Conservation (phyloP, 1,284 basidiomycete species). For the Leucoagaricus sp. region DNA sequence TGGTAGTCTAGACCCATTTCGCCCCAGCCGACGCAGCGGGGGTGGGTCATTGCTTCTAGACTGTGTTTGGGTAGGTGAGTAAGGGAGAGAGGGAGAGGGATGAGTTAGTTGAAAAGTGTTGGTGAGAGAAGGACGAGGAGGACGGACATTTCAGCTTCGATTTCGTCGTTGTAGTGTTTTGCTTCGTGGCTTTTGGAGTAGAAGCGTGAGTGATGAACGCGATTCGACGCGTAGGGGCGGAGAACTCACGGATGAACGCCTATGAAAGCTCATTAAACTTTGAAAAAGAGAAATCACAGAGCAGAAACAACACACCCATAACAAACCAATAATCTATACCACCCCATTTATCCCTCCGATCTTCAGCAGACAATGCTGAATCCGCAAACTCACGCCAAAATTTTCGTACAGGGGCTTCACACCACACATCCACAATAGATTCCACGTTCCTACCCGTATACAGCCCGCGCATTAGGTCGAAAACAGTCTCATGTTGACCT, state of each 20-base stretch:
- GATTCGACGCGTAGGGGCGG: not conserved
- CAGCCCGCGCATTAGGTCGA: slow-evolving; percentile 65
- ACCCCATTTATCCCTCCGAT: slow-evolving; percentile 53
- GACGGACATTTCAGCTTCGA: slow-evolving; percentile 69
- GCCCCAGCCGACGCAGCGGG: slow-evolving; percentile 81
- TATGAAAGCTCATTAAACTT: slow-evolving; percentile 25
- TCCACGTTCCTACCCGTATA: slow-evolving; percentile 59
- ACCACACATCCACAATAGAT: slow-evolving; percentile 81
- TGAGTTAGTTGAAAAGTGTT: too few relatives aligned
- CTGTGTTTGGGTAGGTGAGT: too few relatives aligned
- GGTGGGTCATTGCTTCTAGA: slow-evolving; percentile 73
- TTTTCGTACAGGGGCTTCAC: slow-evolving; percentile 66
- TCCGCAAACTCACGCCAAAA: slow-evolving; percentile 74
- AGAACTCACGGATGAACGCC: slow-evolving; percentile 77
- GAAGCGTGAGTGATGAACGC: not conserved
- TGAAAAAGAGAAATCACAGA: not conserved
- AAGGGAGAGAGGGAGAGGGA: too few relatives aligned
- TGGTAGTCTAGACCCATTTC: slow-evolving; percentile 87
- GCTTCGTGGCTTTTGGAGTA: slow-evolving; percentile 70
- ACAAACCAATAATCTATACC: slow-evolving; percentile 75
- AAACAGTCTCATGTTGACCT: slow-evolving; percentile 51
- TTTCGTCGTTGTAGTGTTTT: slow-evolving; percentile 61
- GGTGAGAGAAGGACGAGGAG: too few relatives aligned
- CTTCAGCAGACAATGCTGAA: slow-evolving; percentile 56
- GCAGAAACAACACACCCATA: slow-evolving; percentile 55